Percentiles rank a stretch among this genome's conserved stretches.
Evolutionary conservation across 2,329 filamentous ascomycete genomes (phyloP).

Genomic region (Aspergillus ustus): DNA sequence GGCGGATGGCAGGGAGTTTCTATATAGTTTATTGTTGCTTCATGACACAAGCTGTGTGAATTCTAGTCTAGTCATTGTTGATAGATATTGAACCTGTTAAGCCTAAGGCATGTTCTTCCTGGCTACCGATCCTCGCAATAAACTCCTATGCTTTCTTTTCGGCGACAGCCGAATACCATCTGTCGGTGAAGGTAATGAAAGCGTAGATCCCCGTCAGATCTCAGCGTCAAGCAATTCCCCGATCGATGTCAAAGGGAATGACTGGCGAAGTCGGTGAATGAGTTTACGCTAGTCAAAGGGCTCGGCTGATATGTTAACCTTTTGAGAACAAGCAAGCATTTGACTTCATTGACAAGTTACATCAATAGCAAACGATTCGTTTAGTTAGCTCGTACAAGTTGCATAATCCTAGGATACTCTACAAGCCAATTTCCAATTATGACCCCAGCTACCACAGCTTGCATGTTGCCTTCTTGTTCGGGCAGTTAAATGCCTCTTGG

Average conservation of each 20-base stretch:
- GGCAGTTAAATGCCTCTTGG: slow-evolving; percentile 69
- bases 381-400: not conserved
- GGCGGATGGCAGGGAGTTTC: too few relatives aligned
- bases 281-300: not conserved
- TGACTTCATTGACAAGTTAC: not conserved
- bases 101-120: not conserved
- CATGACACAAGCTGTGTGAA: not conserved
- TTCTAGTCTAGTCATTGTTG: not conserved
- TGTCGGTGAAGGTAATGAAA: not conserved
- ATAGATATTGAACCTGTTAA: not conserved
- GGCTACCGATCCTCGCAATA: not conserved
- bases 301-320: not conserved
- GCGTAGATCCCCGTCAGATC: not conserved
- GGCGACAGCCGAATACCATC: not conserved
- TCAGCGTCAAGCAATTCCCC: not conserved
- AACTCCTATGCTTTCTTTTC: not conserved
- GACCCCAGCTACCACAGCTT: slow-evolving; percentile 64
- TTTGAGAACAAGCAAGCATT: not conserved
- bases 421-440: not conserved
- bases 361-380: not conserved
- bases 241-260: not conserved
- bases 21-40: not conserved
- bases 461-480: slow-evolving; percentile 67
- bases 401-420: not conserved
- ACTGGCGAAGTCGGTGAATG: not conserved